phyloP scores from a whole-genome alignment of 108 stramenopile species.

The Discostella pseudostelligera region DNA sequence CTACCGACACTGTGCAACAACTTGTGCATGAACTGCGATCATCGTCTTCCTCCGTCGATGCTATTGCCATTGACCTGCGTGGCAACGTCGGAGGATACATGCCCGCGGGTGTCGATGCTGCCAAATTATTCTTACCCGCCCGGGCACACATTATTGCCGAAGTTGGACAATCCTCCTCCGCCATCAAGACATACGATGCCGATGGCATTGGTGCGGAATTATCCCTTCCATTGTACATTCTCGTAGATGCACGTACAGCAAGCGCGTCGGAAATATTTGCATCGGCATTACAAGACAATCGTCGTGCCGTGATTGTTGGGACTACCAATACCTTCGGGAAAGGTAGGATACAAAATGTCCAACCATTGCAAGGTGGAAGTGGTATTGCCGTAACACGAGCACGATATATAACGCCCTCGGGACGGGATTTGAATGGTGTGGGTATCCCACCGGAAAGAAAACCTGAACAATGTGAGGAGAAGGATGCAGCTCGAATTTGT shows the following conservation, averaged over 20 bases:
- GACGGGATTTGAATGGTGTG: constrained; percentile 70
- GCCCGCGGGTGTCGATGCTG: constrained; percentile 62
- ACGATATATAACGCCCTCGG: constrained; percentile 74
- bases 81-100: constrained; percentile 69
- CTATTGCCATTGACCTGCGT: constrained; percentile 51
- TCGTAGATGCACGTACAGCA: constrained; percentile 56
- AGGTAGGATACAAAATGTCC: constrained; percentile 80
- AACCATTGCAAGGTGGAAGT: constrained; percentile 61
- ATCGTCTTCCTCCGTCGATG: constrained; percentile 14
- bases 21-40: constrained; percentile 41
- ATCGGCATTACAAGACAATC: constrained; percentile 78
- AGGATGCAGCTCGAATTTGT: constrained; percentile 17
- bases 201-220: constrained; percentile 58
- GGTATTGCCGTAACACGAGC: constrained; percentile 85
- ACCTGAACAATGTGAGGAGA: constrained; percentile 6
- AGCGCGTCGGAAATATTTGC: constrained; percentile 74
- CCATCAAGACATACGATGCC: constrained; percentile 35
- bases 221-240: constrained; percentile 41
- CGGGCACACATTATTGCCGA: constrained; percentile 49
- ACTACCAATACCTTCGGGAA: constrained; percentile 76
- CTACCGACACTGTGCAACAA: constrained; percentile 38
- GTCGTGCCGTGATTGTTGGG: constrained; percentile 67
- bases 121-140: constrained; percentile 53
- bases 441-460: constrained; percentile 59
- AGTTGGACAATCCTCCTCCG: constrained; percentile 36